phyloP scores from a whole-genome alignment of 257 asterid species.

The Solanum peruvianum region DNA sequence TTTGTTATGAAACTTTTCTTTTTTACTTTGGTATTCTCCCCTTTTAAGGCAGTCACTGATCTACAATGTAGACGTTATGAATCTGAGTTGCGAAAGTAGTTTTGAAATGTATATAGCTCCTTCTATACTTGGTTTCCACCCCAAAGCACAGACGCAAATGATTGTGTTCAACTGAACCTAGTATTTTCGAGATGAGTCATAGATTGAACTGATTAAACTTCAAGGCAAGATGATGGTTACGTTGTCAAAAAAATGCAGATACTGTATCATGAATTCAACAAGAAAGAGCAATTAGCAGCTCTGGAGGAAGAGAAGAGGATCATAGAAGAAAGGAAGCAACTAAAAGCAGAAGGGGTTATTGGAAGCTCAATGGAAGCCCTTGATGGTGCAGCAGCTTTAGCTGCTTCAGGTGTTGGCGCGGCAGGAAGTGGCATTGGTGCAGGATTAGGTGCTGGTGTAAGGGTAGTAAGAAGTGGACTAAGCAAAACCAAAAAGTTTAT shows the following conservation, averaged over 20 bases:
- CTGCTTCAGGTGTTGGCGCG: slow-evolving; percentile 44
- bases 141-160: not conserved
- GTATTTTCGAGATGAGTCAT: not conserved
- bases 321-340: slow-evolving; percentile 71
- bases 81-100: not conserved
- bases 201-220: not conserved
- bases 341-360: slow-evolving; percentile 76
- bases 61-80: not conserved
- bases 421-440: slow-evolving; percentile 69
- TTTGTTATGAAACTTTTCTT: not conserved
- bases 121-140: not conserved
- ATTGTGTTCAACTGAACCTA: not conserved
- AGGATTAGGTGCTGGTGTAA: slow-evolving; percentile 61
- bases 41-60: not conserved
- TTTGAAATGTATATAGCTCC: not conserved
- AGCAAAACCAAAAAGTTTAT: slow-evolving; percentile 83
- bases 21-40: not conserved
- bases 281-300: slow-evolving; percentile 80
- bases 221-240: not conserved
- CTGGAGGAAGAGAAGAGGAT: slow-evolving; percentile 76
- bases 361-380: slow-evolving; percentile 96
- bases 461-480: slow-evolving; percentile 70
- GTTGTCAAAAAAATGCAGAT: slow-evolving; percentile 31
- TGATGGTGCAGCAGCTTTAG: slow-evolving; percentile 74
- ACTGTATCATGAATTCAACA: slow-evolving; percentile 63